phyloP scores from a whole-genome alignment of 257 asterid genomes.

The Forsythia suspensa region DNA sequence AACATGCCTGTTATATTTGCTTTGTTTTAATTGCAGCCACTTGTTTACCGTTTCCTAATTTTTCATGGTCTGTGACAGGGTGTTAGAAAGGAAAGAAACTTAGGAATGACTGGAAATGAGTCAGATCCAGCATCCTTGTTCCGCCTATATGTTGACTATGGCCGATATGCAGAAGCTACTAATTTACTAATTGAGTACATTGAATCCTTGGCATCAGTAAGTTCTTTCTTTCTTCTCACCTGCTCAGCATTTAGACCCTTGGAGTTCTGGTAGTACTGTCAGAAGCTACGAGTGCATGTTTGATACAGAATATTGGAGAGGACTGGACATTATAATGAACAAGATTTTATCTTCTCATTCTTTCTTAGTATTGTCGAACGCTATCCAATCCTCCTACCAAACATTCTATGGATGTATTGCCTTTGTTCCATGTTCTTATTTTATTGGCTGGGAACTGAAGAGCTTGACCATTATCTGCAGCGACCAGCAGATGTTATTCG shows the following conservation, averaged over 20 bases:
- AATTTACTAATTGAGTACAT: constrained; percentile 76
- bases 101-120: constrained; percentile 86
- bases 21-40: constrained; percentile 1
- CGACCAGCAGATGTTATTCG: constrained; percentile 72
- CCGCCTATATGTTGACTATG: constrained; percentile 75
- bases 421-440: not conserved
- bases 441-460: constrained; percentile 13
- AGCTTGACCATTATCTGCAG: constrained; percentile 47
- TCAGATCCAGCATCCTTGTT: constrained; percentile 81
- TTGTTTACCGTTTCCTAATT: constrained; percentile 19
- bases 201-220: constrained; percentile 63
- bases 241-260: constrained; percentile 15
- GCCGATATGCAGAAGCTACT: constrained; percentile 84
- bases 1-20: not conserved
- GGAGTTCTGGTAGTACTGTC: not conserved
- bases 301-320: not conserved
- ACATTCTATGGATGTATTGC: not conserved
- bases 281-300: not conserved
- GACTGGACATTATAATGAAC: not conserved
- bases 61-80: constrained; percentile 45
- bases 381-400: not conserved
- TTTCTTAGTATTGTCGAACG: not conserved
- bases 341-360: not conserved
- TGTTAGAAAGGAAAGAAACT: constrained; percentile 53
- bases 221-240: constrained; percentile 18